A percentile compares a stretch with the other conserved stretches of the same genome.
These are phyloP conservation scores for Coriolopsis trogii DNA, from an alignment of 1,284 basidiomycete species.

Conservation along the genomic window DNA sequence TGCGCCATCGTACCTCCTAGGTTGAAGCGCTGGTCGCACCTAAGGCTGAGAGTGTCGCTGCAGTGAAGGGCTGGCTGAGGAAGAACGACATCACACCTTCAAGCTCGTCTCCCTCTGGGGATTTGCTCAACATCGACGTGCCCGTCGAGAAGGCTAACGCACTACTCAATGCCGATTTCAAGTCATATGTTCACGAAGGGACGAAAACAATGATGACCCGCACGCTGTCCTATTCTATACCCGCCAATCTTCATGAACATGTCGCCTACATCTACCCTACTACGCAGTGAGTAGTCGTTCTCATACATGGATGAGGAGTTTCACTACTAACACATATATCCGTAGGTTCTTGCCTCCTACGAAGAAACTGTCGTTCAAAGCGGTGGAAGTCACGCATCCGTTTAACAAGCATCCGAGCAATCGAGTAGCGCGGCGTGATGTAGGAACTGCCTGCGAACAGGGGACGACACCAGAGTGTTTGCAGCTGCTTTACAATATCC, in stretches of 20 bases:
- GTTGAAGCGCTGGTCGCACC: neutral
- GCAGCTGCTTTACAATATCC: slow-evolving; percentile 48
- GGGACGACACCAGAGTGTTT: slow-evolving; percentile 54
- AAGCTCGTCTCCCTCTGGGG: slow-evolving; percentile 31
- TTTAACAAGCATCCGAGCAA: too few species aligned
- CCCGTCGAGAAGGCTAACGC: slow-evolving; percentile 36
- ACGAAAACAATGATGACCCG: slow-evolving; percentile 35
- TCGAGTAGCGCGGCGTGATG: too few species aligned
- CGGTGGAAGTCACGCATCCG: too few species aligned
- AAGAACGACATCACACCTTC: slow-evolving; percentile 36
- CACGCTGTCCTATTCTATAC: slow-evolving; percentile 44
- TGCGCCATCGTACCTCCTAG: too few species aligned
- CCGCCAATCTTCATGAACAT: slow-evolving; percentile 36
- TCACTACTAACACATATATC: too few species aligned
- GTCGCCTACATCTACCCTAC: slow-evolving; percentile 43
- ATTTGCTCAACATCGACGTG: slow-evolving; percentile 21
- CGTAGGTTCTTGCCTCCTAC: too few species aligned
- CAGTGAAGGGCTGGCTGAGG: slow-evolving; percentile 40
- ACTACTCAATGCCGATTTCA: slow-evolving; percentile 41
- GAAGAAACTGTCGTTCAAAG: too few species aligned
- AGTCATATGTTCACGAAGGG: slow-evolving; percentile 37
- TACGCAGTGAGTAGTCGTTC: slow-evolving; percentile 22
- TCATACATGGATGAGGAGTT: neutral
- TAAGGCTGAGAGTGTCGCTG: slow-evolving; percentile 30
- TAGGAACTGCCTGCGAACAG: too few species aligned